Evolutionary conservation across 73 alveolate genomes (phyloP).

Genomic region (Symbiodinium pilosum): DNA sequence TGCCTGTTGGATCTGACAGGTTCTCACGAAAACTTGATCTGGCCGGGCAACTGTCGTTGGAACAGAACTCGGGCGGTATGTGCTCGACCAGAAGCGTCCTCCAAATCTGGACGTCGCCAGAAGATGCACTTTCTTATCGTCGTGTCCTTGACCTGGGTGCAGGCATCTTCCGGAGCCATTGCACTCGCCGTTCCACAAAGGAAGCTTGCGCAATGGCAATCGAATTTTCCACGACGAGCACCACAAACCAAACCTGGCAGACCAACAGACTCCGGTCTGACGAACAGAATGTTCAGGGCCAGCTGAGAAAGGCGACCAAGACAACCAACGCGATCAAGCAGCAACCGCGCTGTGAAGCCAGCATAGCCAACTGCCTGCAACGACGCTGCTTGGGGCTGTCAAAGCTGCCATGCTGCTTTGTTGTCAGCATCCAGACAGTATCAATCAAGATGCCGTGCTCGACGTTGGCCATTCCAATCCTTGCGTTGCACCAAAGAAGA

Average conservation of each 20-base stretch:
- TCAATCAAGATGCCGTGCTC: slow-evolving; percentile 47
- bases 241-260: slow-evolving; percentile 51
- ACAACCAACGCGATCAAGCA: no score
- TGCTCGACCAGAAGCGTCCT: slow-evolving; percentile 44
- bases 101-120: neutral
- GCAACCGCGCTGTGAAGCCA: slow-evolving; percentile 71
- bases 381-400: neutral
- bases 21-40: no score
- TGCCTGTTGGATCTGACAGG: no score
- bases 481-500: no score
- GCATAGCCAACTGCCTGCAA: slow-evolving; percentile 62
- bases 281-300: neutral
- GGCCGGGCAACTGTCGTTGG: neutral
- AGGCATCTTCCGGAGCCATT: slow-evolving; percentile 78
- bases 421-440: no score
- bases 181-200: slow-evolving; percentile 41
- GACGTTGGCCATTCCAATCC: slow-evolving; percentile 81
- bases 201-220: slow-evolving; percentile 39
- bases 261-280: neutral
- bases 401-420: neutral
- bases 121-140: neutral
- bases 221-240: slow-evolving; percentile 43
- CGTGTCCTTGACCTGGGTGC: slow-evolving; percentile 45
- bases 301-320: no score
- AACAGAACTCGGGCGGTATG: slow-evolving; percentile 80